These are phyloP conservation scores for Xerocomellus dryophilus DNA, from an alignment of 768 basidiomycete genomes.

Conservation along the genomic window DNA sequence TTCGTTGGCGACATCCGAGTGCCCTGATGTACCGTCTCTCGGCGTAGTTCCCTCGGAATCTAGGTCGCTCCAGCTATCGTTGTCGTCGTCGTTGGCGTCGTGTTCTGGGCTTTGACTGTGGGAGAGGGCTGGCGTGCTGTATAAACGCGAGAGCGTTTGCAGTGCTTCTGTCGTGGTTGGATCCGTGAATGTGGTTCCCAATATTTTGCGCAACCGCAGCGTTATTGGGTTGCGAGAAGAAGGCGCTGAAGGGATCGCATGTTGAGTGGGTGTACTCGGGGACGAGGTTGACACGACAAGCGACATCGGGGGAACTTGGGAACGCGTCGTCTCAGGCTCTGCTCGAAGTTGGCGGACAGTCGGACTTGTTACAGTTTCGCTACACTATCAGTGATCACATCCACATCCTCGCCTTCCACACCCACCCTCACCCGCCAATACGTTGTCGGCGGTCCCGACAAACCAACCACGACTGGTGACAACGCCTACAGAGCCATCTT, in stretches of 20 bases:
- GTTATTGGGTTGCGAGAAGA: conserved; percentile 67
- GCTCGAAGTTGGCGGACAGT: too few species aligned
- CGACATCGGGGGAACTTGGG: conserved; percentile 4
- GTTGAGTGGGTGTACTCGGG: conserved; percentile 1
- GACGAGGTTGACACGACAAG: conserved; percentile 7
- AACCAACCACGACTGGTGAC: conserved; percentile 56
- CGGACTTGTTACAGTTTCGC: not conserved
- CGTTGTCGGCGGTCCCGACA: conserved; percentile 46
- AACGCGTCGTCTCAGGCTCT: too few species aligned
- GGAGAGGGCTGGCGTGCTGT: conserved; percentile 36
- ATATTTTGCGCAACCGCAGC: conserved; percentile 86
- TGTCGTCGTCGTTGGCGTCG: conserved; percentile 35
- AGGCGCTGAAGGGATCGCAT: conserved; percentile 8
- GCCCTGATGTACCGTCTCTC: conserved; percentile 5
- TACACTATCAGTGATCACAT: too few species aligned
- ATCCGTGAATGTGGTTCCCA: conserved; percentile 78
- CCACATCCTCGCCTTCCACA: too few species aligned
- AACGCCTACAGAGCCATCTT: conserved; percentile 59
- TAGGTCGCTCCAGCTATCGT: conserved; percentile 28
- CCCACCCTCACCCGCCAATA: conserved; percentile 42
- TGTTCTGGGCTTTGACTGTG: conserved; percentile 11
- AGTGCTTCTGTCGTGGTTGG: conserved; percentile 76
- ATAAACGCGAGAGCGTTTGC: conserved; percentile 78
- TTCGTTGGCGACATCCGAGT: conserved; percentile 50
- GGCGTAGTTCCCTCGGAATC: conserved; percentile 11